Percentiles rank a stretch among this genome's conserved stretches.
These are phyloP conservation scores for Sanguinoderma infundibulare DNA, from an alignment of 1,284 basidiomycete species.

Conservation along the genomic window DNA sequence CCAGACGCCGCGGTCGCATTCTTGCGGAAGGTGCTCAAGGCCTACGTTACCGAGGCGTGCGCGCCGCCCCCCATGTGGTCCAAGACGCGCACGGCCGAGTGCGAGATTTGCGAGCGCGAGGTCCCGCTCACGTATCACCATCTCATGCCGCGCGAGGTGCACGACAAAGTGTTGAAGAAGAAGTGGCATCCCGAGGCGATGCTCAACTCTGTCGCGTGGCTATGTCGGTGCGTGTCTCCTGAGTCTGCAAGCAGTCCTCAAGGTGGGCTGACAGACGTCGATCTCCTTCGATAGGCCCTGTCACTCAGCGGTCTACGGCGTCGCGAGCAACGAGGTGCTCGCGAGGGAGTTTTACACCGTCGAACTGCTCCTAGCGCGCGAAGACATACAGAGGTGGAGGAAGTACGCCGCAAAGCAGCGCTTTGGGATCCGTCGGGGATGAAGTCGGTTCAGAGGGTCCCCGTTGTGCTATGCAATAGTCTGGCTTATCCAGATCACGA, in stretches of 20 bases:
- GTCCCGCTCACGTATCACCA: slow-evolving; percentile 64
- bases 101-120: slow-evolving; percentile 59
- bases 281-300: slow-evolving; percentile 41
- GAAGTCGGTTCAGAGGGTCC: no score
- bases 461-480: no score
- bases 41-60: slow-evolving; percentile 46
- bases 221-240: slow-evolving; percentile 49
- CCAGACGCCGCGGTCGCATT: slow-evolving; percentile 43
- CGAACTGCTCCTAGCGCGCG: slow-evolving; percentile 49
- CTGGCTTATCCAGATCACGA: no score
- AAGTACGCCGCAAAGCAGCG: slow-evolving; percentile 57
- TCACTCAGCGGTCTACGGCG: slow-evolving; percentile 54
- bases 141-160: slow-evolving; percentile 56
- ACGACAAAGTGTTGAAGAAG: slow-evolving; percentile 55
- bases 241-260: fast-evolving
- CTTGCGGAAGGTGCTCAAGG: slow-evolving; percentile 43
- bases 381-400: slow-evolving; percentile 59
- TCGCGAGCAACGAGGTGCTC: slow-evolving; percentile 54
- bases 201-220: slow-evolving; percentile 61
- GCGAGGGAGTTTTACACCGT: slow-evolving; percentile 53
- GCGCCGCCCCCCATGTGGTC: slow-evolving; percentile 54
- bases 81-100: slow-evolving; percentile 51
- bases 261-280: no score
- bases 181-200: slow-evolving; percentile 56
- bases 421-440: slow-evolving; percentile 42